Percentiles rank a stretch among this genome's conserved stretches.
Conservation (phyloP, 2,329 filamentous ascomycete species). For the Hymenoscyphus scutula region DNA sequence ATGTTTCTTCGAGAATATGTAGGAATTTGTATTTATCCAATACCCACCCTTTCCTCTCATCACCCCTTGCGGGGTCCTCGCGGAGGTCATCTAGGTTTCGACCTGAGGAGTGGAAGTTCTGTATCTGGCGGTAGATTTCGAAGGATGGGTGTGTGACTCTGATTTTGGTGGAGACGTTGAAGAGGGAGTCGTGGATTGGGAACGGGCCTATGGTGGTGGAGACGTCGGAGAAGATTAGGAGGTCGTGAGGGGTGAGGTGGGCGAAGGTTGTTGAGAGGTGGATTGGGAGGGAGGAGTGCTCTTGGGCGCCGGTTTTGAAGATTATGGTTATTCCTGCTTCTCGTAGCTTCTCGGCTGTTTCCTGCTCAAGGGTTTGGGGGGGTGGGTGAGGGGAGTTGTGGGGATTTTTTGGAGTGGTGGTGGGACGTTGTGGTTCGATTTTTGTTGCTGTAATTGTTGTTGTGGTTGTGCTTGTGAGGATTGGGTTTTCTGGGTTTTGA, state of each 20-base stretch:
- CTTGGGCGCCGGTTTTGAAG: slow-evolving; percentile 58
- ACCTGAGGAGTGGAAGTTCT: slow-evolving; percentile 44
- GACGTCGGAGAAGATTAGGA: slow-evolving; percentile 56
- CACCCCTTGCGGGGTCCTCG: slow-evolving; percentile 34
- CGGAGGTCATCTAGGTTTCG: slow-evolving; percentile 43
- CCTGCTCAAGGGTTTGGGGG: slow-evolving; percentile 14
- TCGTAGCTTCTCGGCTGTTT: slow-evolving; percentile 16
- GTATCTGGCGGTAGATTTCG: slow-evolving; percentile 41
- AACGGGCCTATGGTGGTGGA: slow-evolving; percentile 45
- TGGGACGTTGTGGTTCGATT: background rate
- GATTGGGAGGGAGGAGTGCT: slow-evolving; percentile 51
- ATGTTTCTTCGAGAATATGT: slow-evolving; percentile 55
- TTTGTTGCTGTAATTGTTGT: background rate
- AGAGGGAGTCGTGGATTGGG: slow-evolving; percentile 46
- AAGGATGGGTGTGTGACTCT: slow-evolving; percentile 45
- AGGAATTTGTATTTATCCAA: slow-evolving; percentile 62
- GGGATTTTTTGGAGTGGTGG: background rate
- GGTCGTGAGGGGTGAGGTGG: slow-evolving; percentile 38
- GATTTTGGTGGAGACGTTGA: slow-evolving; percentile 41
- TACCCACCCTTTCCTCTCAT: slow-evolving; percentile 42
- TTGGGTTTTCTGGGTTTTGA: background rate
- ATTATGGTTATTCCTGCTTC: slow-evolving; percentile 39
- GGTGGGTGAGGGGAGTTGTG: background rate
- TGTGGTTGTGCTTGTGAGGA: background rate
- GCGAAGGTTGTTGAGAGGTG: slow-evolving; percentile 53